These are phyloP conservation scores for Colletotrichum australisinense DNA, from an alignment of 2,329 filamentous ascomycete species.

Conservation along the genomic window DNA sequence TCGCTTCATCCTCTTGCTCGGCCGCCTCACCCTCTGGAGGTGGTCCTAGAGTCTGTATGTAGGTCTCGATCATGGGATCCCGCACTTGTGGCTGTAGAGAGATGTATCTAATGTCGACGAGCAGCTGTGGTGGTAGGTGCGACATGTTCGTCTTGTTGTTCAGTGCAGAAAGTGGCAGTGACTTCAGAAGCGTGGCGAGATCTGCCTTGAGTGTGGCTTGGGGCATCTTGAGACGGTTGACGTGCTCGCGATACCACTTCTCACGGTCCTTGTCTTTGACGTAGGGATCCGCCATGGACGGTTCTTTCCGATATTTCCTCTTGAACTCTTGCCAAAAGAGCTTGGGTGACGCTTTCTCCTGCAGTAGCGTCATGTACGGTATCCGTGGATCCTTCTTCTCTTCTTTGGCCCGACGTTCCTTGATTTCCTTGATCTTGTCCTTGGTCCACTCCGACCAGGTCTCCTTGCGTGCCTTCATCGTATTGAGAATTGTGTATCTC, in stretches of 20 bases:
- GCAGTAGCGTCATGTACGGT: constrained; percentile 83
- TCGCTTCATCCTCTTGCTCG: constrained; percentile 62
- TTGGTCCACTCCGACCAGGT: constrained; percentile 88
- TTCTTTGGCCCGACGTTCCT: constrained; percentile 78
- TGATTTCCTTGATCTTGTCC: constrained; percentile 78
- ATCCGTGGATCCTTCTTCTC: constrained; percentile 87
- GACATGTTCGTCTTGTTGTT: constrained; percentile 68
- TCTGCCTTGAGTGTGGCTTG: constrained; percentile 76
- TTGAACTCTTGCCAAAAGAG: constrained; percentile 98
- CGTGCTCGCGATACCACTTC: constrained; percentile 81
- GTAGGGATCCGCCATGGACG: constrained; percentile 79
- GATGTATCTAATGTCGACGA: constrained; percentile 77
- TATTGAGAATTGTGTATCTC: constrained; percentile 85
- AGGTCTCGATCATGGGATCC: constrained; percentile 74
- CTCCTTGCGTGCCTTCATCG: constrained; percentile 83
- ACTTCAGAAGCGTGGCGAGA: constrained; percentile 72
- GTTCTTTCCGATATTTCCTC: constrained; percentile 86
- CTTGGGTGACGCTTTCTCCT: constrained; percentile 86
- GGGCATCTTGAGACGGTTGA: constrained; percentile 74
- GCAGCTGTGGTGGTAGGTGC: constrained; percentile 70
- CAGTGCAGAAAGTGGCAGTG: constrained; percentile 67
- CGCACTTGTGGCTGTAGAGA: constrained; percentile 71
- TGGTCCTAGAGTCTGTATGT: constrained; percentile 72
- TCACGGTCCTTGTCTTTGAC: constrained; percentile 83
- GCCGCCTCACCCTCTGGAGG: constrained; percentile 55